Percentiles rank a stretch among this genome's conserved stretches.
These are phyloP conservation scores for Tetracladium setigerum DNA, from an alignment of 495 filamentous ascomycete species.

Conservation along the genomic window DNA sequence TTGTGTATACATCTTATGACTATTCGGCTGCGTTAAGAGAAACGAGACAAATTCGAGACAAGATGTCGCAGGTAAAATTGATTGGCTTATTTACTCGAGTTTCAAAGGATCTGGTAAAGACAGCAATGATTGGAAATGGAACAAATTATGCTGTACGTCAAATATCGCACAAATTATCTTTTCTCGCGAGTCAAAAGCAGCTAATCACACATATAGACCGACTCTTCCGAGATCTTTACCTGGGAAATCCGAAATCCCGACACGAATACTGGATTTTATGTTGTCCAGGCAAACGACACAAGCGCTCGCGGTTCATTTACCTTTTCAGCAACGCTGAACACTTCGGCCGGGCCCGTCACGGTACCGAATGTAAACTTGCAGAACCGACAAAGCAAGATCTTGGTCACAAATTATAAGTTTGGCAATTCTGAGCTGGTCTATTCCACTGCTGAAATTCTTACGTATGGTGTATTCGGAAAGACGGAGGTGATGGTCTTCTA, in stretches of 20 bases:
- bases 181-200: not conserved
- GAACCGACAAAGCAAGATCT: conserved; percentile 42
- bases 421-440: conserved; percentile 34
- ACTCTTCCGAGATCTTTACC: conserved; percentile 32
- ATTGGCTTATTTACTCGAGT: conserved; percentile 48
- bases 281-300: conserved; percentile 31
- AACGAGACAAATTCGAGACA: conserved; percentile 26
- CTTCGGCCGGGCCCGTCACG: conserved; percentile 31
- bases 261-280: conserved; percentile 44
- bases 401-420: conserved; percentile 41
- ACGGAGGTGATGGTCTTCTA: conserved; percentile 36
- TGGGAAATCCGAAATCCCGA: conserved; percentile 48
- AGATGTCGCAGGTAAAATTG: conserved; percentile 44
- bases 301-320: conserved; percentile 26
- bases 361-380: conserved; percentile 36
- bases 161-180: not conserved
- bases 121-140: conserved; percentile 48
- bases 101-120: conserved; percentile 43
- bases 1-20: conserved; percentile 45
- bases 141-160: conserved; percentile 40
- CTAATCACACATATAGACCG: conserved; percentile 13
- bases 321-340: conserved; percentile 33
- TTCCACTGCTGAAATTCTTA: conserved; percentile 41
- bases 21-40: conserved; percentile 31
- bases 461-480: conserved; percentile 33